Evolutionary conservation across 768 basidiomycete species (phyloP).

Genomic region (Boletus insuetus): DNA sequence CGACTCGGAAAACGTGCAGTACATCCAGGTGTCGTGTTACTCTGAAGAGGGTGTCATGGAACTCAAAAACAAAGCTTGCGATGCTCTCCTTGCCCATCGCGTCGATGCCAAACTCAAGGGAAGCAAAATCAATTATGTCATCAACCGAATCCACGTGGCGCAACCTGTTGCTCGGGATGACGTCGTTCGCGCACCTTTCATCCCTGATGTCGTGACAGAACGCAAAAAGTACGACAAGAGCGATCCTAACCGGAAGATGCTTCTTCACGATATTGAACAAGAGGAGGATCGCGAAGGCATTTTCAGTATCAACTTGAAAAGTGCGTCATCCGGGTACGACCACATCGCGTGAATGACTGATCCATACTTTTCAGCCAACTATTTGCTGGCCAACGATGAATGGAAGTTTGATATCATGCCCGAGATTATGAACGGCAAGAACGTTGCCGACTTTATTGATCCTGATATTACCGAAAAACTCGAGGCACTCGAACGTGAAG

Average conservation of each 20-base stretch:
- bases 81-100: constrained; percentile 90
- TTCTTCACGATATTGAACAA: constrained; percentile 80
- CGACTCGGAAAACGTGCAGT: constrained; percentile 63
- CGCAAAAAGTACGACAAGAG: constrained; percentile 82
- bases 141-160: constrained; percentile 95
- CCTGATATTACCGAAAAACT: constrained; percentile 96
- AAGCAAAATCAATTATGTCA: constrained; percentile 85
- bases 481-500: constrained; percentile 94
- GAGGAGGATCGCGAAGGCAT: constrained; percentile 90
- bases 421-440: constrained; percentile 99
- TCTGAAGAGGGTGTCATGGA: constrained; percentile 98
- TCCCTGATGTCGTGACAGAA: constrained; percentile 79
- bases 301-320: constrained; percentile 85
- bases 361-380: constrained; percentile 65
- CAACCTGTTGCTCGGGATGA: constrained; percentile 89
- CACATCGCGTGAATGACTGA: background rate
- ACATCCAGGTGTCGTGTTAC: constrained; percentile 88
- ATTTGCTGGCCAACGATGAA: constrained; percentile 80
- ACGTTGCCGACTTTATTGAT: constrained; percentile 97
- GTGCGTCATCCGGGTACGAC: constrained; percentile 41
- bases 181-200: constrained; percentile 81
- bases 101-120: constrained; percentile 95
- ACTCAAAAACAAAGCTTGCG: constrained; percentile 93
- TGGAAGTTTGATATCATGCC: constrained; percentile 98
- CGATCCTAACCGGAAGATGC: constrained; percentile 70